These are phyloP conservation scores for Komagataea norvegica DNA, from an alignment of 1,139 yeast genomes.

Conservation along the genomic window DNA sequence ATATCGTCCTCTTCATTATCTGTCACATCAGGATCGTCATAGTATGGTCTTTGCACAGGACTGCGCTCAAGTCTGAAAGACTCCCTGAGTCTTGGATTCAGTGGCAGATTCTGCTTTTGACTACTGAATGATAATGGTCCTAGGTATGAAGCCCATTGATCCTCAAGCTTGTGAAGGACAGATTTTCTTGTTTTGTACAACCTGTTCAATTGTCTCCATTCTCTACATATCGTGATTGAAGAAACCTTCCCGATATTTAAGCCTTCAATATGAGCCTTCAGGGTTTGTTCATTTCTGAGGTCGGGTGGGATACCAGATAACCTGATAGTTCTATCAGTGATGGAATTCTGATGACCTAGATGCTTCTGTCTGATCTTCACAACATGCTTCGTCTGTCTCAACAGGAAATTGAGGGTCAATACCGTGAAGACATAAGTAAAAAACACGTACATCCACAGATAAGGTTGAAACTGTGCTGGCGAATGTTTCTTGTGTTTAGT, in stretches of 20 bases:
- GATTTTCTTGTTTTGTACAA: slow-evolving; percentile 56
- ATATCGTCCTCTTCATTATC: slow-evolving; percentile 22
- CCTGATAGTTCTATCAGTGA: slow-evolving; percentile 88
- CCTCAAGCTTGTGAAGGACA: slow-evolving; percentile 57
- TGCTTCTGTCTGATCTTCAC: slow-evolving; percentile 75
- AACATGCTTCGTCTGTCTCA: slow-evolving; percentile 65
- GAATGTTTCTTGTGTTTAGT: too few relatives aligned
- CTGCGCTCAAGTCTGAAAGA: slow-evolving; percentile 26
- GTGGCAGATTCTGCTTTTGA: slow-evolving; percentile 18
- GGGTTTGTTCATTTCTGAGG: slow-evolving; percentile 60
- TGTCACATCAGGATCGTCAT: slow-evolving; percentile 15
- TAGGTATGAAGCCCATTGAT: slow-evolving; percentile 63
- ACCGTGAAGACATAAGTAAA: slow-evolving; percentile 84
- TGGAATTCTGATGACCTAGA: slow-evolving; percentile 81
- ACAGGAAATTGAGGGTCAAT: slow-evolving; percentile 56
- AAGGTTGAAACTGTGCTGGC: slow-evolving; percentile 30
- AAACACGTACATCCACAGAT: slow-evolving; percentile 70
- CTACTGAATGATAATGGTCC: slow-evolving; percentile 22
- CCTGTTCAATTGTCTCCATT: slow-evolving; percentile 71
- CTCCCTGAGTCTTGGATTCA: slow-evolving; percentile 23
- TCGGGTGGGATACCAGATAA: slow-evolving; percentile 89
- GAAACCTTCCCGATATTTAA: slow-evolving; percentile 79
- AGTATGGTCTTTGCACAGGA: slow-evolving; percentile 22
- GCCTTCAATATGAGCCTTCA: slow-evolving; percentile 70
- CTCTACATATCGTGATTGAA: slow-evolving; percentile 71